These are phyloP conservation scores for Wickerhamiella brachini DNA, from an alignment of 805 yeast genomes.

Conservation along the genomic window DNA sequence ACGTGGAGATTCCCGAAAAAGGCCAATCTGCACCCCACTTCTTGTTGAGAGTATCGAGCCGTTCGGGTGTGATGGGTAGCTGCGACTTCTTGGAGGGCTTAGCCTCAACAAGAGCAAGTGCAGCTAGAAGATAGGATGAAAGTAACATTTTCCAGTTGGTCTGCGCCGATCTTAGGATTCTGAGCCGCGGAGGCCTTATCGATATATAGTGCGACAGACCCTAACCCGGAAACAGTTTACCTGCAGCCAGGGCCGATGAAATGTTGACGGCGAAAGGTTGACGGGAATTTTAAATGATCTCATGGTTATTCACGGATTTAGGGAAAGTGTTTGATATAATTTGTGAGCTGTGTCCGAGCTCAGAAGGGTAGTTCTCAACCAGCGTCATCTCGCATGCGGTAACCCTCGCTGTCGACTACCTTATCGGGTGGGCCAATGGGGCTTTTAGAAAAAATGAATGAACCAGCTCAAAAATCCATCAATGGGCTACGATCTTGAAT, in stretches of 20 bases:
- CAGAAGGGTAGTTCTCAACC: too few relatives aligned
- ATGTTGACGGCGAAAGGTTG: neutral
- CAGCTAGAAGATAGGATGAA: neutral
- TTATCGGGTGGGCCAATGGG: neutral
- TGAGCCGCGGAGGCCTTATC: neutral
- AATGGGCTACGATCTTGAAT: too few relatives aligned
- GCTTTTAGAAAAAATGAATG: neutral
- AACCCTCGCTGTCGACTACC: neutral
- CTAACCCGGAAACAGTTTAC: neutral
- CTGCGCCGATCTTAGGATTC: too few relatives aligned
- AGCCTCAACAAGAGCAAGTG: neutral
- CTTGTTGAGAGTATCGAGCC: slow-evolving; percentile 28
- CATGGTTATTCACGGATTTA: too few relatives aligned
- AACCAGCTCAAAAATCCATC: too few relatives aligned
- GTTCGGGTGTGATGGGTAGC: neutral
- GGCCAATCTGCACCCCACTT: slow-evolving; percentile 72
- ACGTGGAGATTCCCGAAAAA: slow-evolving; percentile 29
- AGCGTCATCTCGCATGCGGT: neutral
- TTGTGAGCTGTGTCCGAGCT: too few relatives aligned
- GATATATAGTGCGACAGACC: neutral
- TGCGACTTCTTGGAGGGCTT: neutral
- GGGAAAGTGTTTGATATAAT: too few relatives aligned
- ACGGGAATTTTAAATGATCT: neutral
- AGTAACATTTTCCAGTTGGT: neutral
- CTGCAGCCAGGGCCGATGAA: neutral